These are phyloP conservation scores for Gossypium gossypioides DNA, from an alignment of 441 rosid species.

Conservation along the genomic window DNA sequence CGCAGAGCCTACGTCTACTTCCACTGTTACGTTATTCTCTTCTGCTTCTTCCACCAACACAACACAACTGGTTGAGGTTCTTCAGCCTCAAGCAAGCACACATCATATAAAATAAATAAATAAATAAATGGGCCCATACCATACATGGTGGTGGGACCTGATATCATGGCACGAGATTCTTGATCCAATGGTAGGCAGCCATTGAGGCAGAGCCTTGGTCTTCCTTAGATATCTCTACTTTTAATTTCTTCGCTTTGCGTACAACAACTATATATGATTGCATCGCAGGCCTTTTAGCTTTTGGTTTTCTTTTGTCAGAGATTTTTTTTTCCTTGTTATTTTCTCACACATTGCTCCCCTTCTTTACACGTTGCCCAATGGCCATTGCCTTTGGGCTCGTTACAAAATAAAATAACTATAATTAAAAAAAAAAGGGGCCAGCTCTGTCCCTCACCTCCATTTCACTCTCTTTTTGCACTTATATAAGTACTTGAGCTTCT, in stretches of 20 bases:
- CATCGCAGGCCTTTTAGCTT: constrained; percentile 35
- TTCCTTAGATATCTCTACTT: constrained; percentile 25
- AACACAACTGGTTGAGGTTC: constrained; percentile 1
- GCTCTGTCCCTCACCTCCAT: not conserved
- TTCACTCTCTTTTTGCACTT: constrained; percentile 2
- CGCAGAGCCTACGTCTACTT: constrained; percentile 52
- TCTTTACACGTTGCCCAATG: constrained; percentile 16
- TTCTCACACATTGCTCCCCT: not conserved
- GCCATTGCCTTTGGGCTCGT: not conserved
- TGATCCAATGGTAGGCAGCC: constrained; percentile 20
- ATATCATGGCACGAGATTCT: constrained; percentile 24
- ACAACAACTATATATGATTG: constrained; percentile 35
- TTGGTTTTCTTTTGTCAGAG: constrained; percentile 5
- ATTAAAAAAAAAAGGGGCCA: not conserved
- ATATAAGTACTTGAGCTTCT: constrained; percentile 21
- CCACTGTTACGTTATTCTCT: constrained; percentile 42
- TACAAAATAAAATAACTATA: not conserved
- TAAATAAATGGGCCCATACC: constrained; percentile 6
- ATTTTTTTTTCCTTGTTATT: not conserved
- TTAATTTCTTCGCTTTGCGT: constrained; percentile 30
- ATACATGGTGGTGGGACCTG: constrained; percentile 18
- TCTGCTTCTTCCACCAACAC: constrained; percentile 1
- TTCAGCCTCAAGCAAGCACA: not conserved
- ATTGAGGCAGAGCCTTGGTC: constrained; percentile 23
- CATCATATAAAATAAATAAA: constrained; percentile 1